Evolutionary conservation across 2,329 filamentous ascomycete species (phyloP).

Genomic region (Curvularia sp.): DNA sequence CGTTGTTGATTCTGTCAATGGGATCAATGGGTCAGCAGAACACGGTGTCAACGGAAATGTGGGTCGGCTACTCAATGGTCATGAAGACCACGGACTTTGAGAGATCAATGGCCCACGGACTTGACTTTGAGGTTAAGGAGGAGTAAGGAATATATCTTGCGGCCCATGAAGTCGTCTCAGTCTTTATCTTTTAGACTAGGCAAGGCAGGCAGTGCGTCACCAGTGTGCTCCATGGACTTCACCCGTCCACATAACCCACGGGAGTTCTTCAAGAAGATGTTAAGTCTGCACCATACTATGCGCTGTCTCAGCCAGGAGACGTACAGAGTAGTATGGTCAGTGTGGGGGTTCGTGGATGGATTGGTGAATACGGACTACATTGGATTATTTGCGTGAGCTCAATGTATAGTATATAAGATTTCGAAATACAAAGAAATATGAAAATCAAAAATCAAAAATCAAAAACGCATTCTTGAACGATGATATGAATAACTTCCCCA

Average conservation of each 20-base stretch:
- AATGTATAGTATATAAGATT: constrained; percentile 11
- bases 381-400: background rate
- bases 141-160: no score
- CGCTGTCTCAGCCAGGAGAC: background rate
- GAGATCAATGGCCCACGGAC: background rate
- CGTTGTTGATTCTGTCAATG: background rate
- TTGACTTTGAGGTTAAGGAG: background rate
- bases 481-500: background rate
- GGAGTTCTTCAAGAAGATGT: background rate
- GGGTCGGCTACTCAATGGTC: background rate
- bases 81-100: background rate
- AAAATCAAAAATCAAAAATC: background rate
- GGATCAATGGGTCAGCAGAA: background rate
- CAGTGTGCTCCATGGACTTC: no score
- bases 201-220: no score
- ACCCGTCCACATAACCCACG: no score
- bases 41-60: background rate
- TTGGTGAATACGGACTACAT: background rate
- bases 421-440: constrained; percentile 18
- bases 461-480: background rate
- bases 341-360: background rate
- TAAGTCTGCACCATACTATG: background rate
- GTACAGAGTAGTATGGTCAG: background rate
- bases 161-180: no score
- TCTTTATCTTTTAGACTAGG: no score